Evolutionary conservation across 164 flowering plant genomes (phyloP).

Genomic region (Vitis labrusca): DNA sequence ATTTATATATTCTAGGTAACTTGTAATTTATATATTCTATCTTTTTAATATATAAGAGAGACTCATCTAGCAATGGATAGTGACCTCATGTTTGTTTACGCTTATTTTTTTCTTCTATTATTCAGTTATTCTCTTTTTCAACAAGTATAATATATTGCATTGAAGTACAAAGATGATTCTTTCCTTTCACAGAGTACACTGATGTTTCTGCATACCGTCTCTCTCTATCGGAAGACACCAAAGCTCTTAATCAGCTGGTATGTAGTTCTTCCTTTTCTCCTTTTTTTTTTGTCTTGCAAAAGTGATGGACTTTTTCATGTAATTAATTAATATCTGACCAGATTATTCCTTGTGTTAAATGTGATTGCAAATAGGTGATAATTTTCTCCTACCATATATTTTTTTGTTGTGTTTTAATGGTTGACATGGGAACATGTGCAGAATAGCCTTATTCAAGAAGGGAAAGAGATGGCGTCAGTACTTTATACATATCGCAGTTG

Average conservation of each 20-base stretch:
- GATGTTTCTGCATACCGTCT: constrained; percentile 95
- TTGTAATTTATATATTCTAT: no score
- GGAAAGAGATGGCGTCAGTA: constrained; percentile 94
- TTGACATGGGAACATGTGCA: constrained; percentile 31
- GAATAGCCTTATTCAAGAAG: constrained; percentile 87
- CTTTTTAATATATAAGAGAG: no score
- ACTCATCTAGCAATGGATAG: no score
- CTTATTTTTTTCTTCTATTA: not conserved
- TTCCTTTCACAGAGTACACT: constrained; percentile 61
- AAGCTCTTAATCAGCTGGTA: constrained; percentile 96
- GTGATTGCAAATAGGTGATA: not conserved
- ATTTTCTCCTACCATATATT: not conserved
- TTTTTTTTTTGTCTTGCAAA: constrained; percentile 5
- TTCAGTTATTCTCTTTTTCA: not conserved
- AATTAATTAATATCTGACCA: not conserved
- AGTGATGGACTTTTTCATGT: not conserved
- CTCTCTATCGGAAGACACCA: constrained; percentile 90
- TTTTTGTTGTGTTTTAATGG: not conserved
- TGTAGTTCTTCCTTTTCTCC: constrained; percentile 1
- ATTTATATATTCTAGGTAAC: no score
- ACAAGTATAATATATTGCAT: not conserved
- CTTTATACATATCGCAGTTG: constrained; percentile 97
- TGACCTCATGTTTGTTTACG: not conserved
- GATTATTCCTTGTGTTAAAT: not conserved
- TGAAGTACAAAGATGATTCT: not conserved